Percentiles rank a stretch among this genome's conserved stretches.
These are phyloP conservation scores for Colletotrichum magnum DNA, from an alignment of 2,329 filamentous ascomycete species.

Conservation along the genomic window DNA sequence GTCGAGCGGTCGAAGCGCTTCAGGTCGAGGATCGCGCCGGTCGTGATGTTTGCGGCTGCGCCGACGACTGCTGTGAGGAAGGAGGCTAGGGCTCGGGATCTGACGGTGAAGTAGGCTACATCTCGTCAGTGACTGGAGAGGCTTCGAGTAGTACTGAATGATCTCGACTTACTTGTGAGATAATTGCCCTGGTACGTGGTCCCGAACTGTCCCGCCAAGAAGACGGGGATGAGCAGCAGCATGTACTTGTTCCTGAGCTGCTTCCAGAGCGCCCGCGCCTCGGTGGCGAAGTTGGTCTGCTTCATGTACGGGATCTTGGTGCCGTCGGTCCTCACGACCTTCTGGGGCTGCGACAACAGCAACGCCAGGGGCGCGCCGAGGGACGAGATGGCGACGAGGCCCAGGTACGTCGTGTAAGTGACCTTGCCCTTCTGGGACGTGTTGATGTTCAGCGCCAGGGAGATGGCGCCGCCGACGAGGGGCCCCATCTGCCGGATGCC, in stretches of 20 bases:
- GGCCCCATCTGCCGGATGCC: conserved; percentile 33
- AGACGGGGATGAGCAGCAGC: conserved; percentile 33
- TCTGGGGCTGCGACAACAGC: conserved; percentile 59
- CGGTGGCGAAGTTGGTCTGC: conserved; percentile 24
- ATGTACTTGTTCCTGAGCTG: conserved; percentile 37
- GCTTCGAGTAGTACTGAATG: rapidly evolving
- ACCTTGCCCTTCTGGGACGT: conserved; percentile 54
- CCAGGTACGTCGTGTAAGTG: conserved; percentile 57
- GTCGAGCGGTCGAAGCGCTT: conserved; percentile 14
- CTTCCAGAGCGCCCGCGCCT: conserved; percentile 33
- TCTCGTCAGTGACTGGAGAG: background rate
- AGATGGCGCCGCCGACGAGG: conserved; percentile 65
- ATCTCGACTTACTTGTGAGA: conserved; percentile 22
- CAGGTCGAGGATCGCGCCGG: conserved; percentile 28
- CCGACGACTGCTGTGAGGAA: conserved; percentile 34
- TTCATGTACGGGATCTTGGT: conserved; percentile 49
- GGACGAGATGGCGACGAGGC: conserved; percentile 63
- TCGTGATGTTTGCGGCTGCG: conserved; percentile 23
- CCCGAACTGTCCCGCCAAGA: conserved; percentile 31
- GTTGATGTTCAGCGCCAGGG: conserved; percentile 61
- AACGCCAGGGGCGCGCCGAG: conserved; percentile 58
- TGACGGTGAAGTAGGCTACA: conserved; percentile 34
- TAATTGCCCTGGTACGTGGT: conserved; percentile 36
- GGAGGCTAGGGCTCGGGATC: conserved; percentile 27
- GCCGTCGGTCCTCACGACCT: conserved; percentile 59